Percentiles rank a stretch among this genome's conserved stretches.
These are phyloP conservation scores for Phtheirospermum japonicum DNA, from an alignment of 257 asterid species.

Conservation along the genomic window DNA sequence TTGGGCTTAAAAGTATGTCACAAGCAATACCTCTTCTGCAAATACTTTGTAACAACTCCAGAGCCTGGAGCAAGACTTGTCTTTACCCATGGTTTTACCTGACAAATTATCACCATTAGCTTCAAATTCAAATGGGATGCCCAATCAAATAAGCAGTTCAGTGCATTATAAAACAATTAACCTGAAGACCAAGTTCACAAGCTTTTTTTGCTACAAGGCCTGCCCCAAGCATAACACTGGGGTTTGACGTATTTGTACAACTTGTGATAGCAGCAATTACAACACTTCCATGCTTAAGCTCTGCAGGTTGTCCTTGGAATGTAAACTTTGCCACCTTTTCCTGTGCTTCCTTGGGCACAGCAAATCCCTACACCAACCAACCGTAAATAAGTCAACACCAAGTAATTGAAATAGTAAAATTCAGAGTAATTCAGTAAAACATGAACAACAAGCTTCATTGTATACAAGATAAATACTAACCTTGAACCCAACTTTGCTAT, in stretches of 20 bases:
- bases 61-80: slow-evolving; percentile 99
- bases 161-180: slow-evolving; percentile 24
- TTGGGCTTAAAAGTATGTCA: slow-evolving; percentile 5
- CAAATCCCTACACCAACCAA: slow-evolving; percentile 64
- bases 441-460: slow-evolving; percentile 14
- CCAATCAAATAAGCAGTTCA: slow-evolving; percentile 16
- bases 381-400: slow-evolving; percentile 8
- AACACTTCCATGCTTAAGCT: slow-evolving; percentile 92
- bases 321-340: slow-evolving; percentile 74
- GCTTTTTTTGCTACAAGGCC: slow-evolving; percentile 94
- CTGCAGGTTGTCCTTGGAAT: slow-evolving; percentile 84
- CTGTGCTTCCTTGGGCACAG: slow-evolving; percentile 83
- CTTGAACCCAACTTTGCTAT: slow-evolving; percentile 92
- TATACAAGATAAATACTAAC: slow-evolving; percentile 36
- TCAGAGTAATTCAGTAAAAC: slow-evolving; percentile 6
- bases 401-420: neutral
- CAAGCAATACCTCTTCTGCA: slow-evolving; percentile 63
- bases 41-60: slow-evolving; percentile 85
- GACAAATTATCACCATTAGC: slow-evolving; percentile 27
- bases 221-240: slow-evolving; percentile 98
- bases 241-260: slow-evolving; percentile 97
- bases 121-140: slow-evolving; percentile 18
- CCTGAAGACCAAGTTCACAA: slow-evolving; percentile 83
- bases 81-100: slow-evolving; percentile 99
- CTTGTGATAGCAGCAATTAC: slow-evolving; percentile 97